Evolutionary conservation across 2,329 filamentous ascomycete species (phyloP).

Genomic region (Didymosphaeria variabile): DNA sequence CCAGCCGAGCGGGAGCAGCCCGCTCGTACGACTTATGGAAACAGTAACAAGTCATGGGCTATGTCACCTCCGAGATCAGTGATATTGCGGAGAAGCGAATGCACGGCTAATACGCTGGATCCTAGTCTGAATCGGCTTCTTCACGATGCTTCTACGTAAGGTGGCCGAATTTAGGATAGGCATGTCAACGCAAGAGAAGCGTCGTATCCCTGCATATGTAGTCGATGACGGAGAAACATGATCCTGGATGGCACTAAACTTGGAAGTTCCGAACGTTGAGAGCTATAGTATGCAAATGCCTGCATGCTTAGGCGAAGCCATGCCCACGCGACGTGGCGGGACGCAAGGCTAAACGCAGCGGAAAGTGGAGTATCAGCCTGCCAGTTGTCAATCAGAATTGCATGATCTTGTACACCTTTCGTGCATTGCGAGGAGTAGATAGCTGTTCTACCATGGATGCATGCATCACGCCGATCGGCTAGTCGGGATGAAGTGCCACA

Average conservation of each 20-base stretch:
- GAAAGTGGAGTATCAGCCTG: background rate
- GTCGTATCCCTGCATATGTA: background rate
- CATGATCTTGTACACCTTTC: background rate
- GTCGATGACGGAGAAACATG: background rate
- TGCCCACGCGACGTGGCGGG: background rate
- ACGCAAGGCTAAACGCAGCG: background rate
- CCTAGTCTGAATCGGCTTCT: background rate
- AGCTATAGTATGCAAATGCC: background rate
- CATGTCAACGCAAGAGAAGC: background rate
- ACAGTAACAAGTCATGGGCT: background rate
- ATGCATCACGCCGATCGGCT: background rate
- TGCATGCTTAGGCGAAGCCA: background rate
- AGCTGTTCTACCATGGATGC: background rate
- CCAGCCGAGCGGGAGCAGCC: slow-evolving; percentile 10
- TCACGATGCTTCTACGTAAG: background rate
- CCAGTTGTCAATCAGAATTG: background rate
- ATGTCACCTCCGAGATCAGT: too few species aligned
- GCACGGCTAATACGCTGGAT: background rate
- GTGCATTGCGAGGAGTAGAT: background rate
- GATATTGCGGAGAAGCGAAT: too few species aligned
- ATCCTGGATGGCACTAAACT: background rate
- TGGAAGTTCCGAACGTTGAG: background rate
- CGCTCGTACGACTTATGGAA: background rate
- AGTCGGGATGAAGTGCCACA: background rate
- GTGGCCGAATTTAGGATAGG: background rate